These are phyloP conservation scores for Penicillium sclerotigenum DNA, from an alignment of 2,329 filamentous ascomycete genomes.

Conservation along the genomic window DNA sequence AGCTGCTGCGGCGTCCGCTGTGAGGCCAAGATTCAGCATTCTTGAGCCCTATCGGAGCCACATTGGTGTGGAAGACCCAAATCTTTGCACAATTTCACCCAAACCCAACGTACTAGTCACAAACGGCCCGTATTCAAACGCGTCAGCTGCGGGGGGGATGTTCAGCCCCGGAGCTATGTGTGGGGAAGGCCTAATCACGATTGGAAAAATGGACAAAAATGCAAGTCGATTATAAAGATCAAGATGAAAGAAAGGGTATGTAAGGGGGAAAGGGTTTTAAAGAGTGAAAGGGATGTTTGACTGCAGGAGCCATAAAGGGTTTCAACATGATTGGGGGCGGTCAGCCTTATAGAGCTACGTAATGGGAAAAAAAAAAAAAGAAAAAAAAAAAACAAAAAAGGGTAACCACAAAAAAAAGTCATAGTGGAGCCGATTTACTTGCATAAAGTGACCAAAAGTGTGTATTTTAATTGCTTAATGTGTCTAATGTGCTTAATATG, in stretches of 20 bases:
- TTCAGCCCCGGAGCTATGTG: background rate
- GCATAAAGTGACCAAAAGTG: background rate
- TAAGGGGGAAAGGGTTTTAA: background rate
- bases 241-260: background rate
- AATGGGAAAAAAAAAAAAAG: background rate
- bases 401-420: background rate
- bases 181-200: background rate
- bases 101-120: conserved; percentile 6
- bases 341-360: conserved; percentile 22
- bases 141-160: conserved; percentile 16
- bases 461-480: background rate
- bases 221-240: background rate
- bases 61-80: conserved; percentile 12
- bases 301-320: conserved; percentile 1
- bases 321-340: conserved; percentile 9
- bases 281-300: background rate
- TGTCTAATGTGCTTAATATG: no score
- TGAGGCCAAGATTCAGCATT: conserved; percentile 45
- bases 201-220: background rate
- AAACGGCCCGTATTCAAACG: conserved; percentile 6
- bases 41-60: conserved; percentile 26
- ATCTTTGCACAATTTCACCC: background rate
- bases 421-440: background rate
- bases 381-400: background rate
- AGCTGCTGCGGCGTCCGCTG: conserved; percentile 45